Base-by-base conservation (phyloP, 805 yeast genomes). In the Candida andamanensis region DNA sequence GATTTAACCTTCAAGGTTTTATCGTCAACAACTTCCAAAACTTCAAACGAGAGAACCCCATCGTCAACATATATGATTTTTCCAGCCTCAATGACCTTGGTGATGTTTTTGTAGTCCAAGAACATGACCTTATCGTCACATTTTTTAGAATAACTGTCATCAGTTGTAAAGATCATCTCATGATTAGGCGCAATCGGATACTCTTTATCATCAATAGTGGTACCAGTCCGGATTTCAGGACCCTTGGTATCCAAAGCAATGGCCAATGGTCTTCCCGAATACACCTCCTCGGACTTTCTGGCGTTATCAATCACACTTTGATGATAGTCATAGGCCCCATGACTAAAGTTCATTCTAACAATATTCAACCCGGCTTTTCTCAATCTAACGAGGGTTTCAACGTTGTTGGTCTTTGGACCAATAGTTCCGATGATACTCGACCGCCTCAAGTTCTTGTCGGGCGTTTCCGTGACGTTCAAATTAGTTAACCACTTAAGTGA, bases 241-340 rank as follows among this genome's bases (percentile, higher is more conserved):
- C 98, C 98, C 78, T 92, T 92, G 64, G 97, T 92, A 67, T 92
- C 98, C 53, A 92, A 79, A 46, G 98, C 98, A 66, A 92, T 89
- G 42, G 96, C 97, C 55, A 92, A 75, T 35, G 97, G 98, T 72
- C 97, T 85, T 57, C 97, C 97, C 47, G 84, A 78, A 66, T 81
- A 87, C 36, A 82, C 62, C 63, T 79, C 80, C 68, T 85, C 96
- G 45, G 97, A 87, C 67, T 86, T 80, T 69, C 95, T 83, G 52
- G 97, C 86, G 59, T 92, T 90, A 76, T 90, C 97, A 63, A 92
- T 72, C 54, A 92, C 98, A 42, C 85, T 70, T 70, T 89, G 96
- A 69, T 92, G 98, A 79, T 92, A 92, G 55, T 89, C 97, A 71
- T 92, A 80, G 32, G 95, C 77, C 54, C 98, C 98, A 73, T 92